Evolutionary conservation across 805 yeast genomes (phyloP), one percentile per base, ranked within the genome.

Genomic region (Torulaspora indica): DNA sequence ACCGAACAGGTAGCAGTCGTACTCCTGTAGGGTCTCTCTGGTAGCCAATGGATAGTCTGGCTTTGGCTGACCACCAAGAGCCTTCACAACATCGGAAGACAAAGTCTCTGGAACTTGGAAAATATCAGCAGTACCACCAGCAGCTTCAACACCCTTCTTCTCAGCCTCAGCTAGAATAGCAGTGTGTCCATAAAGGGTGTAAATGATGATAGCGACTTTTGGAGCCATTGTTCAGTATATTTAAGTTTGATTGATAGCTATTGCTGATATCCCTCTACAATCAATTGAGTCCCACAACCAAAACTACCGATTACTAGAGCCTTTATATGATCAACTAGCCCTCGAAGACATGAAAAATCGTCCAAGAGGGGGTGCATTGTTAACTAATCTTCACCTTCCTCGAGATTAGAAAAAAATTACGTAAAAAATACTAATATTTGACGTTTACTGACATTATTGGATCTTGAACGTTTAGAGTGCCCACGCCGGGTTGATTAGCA

Each of bases 1-100:
- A 61, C 96, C 96, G 56, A 88, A 85, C 53, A 89, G 53, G 70
- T 83, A 78, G 37, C 90, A 95, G 61, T 89, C 95, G 71, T 81
- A 84, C 51, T 73, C 69, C 3, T 68, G 61, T 53, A 88, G 72
- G 14, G 78, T 74, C 15, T 77, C 83, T 8, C 66, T 56, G 12
- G 84, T 72, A 40, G 86, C 86, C 57, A 77, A 69, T 53, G 93
- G 90, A 50, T 71, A 70, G 45, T 73, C 74, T 47, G 83, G 79
- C 63, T 79, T 79, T 43, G 77, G 72, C 34, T 86, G 79, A 38
- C 65, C 95, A 56, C 79, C 76, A 72, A 88, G 64, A 58, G 71
- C 66, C 36, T 66, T 62, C 51, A 88, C 73, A n/a, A 82, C 71
- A 9, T 78, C 87, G 31, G 73, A 72, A 14, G 80, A 56, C 38